These are phyloP conservation scores for Azolla pinnata DNA, from an alignment of 75 land plant species.

Conservation along the genomic window DNA sequence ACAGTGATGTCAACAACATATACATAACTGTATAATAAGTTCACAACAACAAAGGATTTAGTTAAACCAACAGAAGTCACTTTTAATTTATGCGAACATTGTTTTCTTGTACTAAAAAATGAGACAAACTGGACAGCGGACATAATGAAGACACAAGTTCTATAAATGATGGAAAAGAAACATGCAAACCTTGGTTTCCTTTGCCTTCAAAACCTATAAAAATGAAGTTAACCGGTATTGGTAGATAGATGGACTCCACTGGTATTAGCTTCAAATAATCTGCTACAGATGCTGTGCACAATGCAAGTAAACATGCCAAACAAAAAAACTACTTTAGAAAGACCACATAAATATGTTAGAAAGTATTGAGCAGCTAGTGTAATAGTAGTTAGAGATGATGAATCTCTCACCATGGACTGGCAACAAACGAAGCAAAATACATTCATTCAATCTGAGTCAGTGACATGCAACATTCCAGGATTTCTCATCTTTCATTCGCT, in stretches of 20 bases:
- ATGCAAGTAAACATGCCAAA: not conserved
- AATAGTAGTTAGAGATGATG: not conserved
- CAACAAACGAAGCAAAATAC: not conserved
- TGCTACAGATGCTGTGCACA: slow-evolving; percentile 58
- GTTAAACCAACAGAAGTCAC: too few relatives aligned
- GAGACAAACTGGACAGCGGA: too few relatives aligned
- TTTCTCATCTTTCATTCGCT: too few relatives aligned
- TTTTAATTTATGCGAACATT: not conserved
- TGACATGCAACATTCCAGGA: not conserved
- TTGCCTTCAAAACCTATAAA: slow-evolving; percentile 95
- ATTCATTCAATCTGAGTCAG: not conserved
- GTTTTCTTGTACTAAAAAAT: not conserved
- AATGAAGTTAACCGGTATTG: slow-evolving; percentile 85
- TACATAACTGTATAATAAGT: not conserved
- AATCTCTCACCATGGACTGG: not conserved
- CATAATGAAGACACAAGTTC: too few relatives aligned
- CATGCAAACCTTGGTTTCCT: slow-evolving; percentile 91
- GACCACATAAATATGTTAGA: not conserved
- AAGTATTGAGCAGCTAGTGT: not conserved
- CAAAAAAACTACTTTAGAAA: not conserved
- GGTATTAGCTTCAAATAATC: slow-evolving; percentile 60
- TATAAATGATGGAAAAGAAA: not conserved
- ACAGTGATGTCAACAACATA: too few relatives aligned
- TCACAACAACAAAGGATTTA: not conserved
- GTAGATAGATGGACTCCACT: slow-evolving; percentile 82